Evolutionary conservation across 371 early-diverging fungal genomes (phyloP).

Genomic region (Mortierella sp.): DNA sequence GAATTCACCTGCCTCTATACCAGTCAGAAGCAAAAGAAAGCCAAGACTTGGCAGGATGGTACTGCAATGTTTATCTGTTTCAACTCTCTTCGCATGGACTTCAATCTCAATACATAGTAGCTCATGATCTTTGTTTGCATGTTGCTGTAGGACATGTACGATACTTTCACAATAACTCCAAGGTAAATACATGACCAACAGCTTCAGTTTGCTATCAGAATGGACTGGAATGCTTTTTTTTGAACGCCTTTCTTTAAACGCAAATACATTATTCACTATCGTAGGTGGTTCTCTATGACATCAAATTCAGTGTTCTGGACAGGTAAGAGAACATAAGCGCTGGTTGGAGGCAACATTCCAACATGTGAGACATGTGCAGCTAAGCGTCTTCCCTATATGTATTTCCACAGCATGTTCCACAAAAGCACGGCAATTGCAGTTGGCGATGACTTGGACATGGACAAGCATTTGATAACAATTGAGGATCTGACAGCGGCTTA

Average conservation of each 20-base stretch:
- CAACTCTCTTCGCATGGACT: not conserved
- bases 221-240: not conserved
- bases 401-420: conserved; percentile 56
- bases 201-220: not conserved
- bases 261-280: not conserved
- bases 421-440: conserved; percentile 55
- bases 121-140: not conserved
- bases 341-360: not conserved
- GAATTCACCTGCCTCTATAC: conserved; percentile 63
- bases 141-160: conserved; percentile 34
- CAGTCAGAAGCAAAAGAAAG: conserved; percentile 68
- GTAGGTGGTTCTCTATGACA: conserved; percentile 44
- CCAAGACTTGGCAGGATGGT: conserved; percentile 77
- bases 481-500: conserved; percentile 50
- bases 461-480: conserved; percentile 65
- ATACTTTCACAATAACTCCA: conserved; percentile 50
- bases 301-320: conserved; percentile 34
- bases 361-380: no score
- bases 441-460: conserved; percentile 75
- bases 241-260: not conserved
- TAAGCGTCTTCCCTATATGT: no score
- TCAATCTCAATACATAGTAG: no score
- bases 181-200: conserved; percentile 32
- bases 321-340: conserved; percentile 23
- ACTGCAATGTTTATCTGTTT: not conserved